Percentiles rank a stretch among this genome's conserved stretches.
Evolutionary conservation across 805 yeast genomes (phyloP).

Genomic region (Tetrapisispora iriomotensis): DNA sequence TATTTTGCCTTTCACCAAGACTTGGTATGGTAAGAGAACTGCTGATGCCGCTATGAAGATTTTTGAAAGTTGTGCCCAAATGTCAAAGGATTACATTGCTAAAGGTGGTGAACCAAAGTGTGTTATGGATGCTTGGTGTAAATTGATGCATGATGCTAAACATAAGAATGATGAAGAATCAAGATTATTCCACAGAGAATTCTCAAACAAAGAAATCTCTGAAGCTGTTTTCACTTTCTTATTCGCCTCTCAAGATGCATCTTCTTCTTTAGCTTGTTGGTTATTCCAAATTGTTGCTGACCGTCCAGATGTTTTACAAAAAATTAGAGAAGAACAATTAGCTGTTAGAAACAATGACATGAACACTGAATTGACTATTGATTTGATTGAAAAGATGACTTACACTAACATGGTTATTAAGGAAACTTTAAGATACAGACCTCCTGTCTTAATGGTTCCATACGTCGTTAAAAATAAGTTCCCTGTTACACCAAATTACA

Average conservation of each 20-base stretch:
- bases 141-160: conserved; percentile 67
- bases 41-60: conserved; percentile 92
- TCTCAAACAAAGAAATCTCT: conserved; percentile 82
- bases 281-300: conserved; percentile 93
- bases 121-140: conserved; percentile 94
- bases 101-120: conserved; percentile 73
- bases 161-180: conserved; percentile 40
- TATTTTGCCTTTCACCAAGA: conserved; percentile 88
- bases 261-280: conserved; percentile 97
- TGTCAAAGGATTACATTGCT: conserved; percentile 72
- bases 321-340: conserved; percentile 88
- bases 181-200: conserved; percentile 63
- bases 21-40: conserved; percentile 93
- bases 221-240: conserved; percentile 94
- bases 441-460: conserved; percentile 98
- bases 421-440: conserved; percentile 89
- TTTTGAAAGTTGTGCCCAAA: conserved; percentile 79
- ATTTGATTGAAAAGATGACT: conserved; percentile 73
- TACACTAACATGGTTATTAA: conserved; percentile 86
- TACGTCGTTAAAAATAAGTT: conserved; percentile 81
- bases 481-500: conserved; percentile 73
- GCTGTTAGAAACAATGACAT: conserved; percentile 73
- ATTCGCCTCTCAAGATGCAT: conserved; percentile 97
- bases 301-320: conserved; percentile 79
- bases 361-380: conserved; percentile 47